phyloP scores from a whole-genome alignment of 257 asterid species.

The Solanum megistacrolobum region DNA sequence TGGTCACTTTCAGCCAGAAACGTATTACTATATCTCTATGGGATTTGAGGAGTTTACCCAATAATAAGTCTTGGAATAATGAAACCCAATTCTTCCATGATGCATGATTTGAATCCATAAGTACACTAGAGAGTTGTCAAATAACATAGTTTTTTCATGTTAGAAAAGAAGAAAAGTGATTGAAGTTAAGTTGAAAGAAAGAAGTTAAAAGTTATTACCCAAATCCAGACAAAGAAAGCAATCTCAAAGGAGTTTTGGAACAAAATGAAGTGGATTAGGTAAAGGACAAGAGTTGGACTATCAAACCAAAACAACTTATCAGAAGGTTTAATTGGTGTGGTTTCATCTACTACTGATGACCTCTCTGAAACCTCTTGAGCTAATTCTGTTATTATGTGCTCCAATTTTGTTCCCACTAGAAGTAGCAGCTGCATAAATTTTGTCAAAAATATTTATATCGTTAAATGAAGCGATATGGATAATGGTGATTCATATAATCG shows the following conservation, averaged over 20 bases:
- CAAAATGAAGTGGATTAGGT: slow-evolving; percentile 85
- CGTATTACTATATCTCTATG: not conserved
- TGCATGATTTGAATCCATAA: slow-evolving; percentile 79
- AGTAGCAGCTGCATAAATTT: slow-evolving; percentile 48
- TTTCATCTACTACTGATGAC: slow-evolving; percentile 12
- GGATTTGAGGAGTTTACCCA: slow-evolving; percentile 36
- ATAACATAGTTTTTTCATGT: not conserved
- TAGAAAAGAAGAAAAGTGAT: not conserved
- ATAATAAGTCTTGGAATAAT: slow-evolving; percentile 57
- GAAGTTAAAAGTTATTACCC: slow-evolving; percentile 42
- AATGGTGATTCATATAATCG: not conserved
- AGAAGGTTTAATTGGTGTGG: slow-evolving; percentile 40
- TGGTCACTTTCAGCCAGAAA: not conserved
- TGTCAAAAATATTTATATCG: not conserved
- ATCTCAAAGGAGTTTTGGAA: slow-evolving; percentile 85
- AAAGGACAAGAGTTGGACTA: slow-evolving; percentile 51
- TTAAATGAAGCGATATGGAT: not conserved
- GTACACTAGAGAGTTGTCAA: slow-evolving; percentile 33
- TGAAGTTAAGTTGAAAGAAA: not conserved
- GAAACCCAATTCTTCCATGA: slow-evolving; percentile 63
- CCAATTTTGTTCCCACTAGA: slow-evolving; percentile 77
- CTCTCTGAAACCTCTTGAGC: slow-evolving; percentile 46
- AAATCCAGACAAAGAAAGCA: slow-evolving; percentile 84
- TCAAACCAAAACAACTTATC: slow-evolving; percentile 85
- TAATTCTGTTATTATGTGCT: slow-evolving; percentile 65